Evolutionary conservation across 2,329 filamentous ascomycete species (phyloP).

Genomic region (Phialocephala sp.): DNA sequence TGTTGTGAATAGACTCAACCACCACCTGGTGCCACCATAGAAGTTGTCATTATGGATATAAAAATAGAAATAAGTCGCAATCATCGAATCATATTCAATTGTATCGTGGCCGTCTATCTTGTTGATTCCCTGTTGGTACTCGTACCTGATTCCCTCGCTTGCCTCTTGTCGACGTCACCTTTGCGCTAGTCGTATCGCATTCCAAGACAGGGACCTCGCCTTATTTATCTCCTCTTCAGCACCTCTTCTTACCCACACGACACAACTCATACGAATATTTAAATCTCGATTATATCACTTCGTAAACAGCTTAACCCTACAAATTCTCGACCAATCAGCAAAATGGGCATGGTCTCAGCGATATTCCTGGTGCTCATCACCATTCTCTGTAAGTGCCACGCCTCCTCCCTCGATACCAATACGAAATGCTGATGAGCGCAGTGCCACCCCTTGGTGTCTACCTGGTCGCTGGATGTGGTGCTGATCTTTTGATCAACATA

Average conservation of each 20-base stretch:
- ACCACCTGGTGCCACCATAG: too few species aligned
- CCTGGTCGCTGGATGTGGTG: slow-evolving; percentile 48
- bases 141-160: neutral
- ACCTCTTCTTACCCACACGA: neutral
- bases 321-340: neutral
- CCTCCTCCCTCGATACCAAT: neutral
- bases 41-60: neutral
- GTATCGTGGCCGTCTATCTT: neutral
- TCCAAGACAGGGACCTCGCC: slow-evolving; percentile 5
- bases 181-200: neutral
- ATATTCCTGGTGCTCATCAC: slow-evolving; percentile 53
- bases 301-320: neutral
- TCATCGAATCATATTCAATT: neutral
- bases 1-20: too few species aligned
- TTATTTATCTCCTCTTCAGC: neutral
- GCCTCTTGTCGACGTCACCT: slow-evolving; percentile 1
- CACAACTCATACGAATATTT: neutral
- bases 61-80: neutral
- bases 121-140: neutral
- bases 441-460: slow-evolving; percentile 50
- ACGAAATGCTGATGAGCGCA: slow-evolving; percentile 25
- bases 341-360: slow-evolving; percentile 46
- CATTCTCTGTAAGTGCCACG: slow-evolving; percentile 47
- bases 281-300: neutral
- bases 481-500: slow-evolving; percentile 51